Evolutionary conservation across 75 land plant species (phyloP).

Genomic region (Picea sitchensis): DNA sequence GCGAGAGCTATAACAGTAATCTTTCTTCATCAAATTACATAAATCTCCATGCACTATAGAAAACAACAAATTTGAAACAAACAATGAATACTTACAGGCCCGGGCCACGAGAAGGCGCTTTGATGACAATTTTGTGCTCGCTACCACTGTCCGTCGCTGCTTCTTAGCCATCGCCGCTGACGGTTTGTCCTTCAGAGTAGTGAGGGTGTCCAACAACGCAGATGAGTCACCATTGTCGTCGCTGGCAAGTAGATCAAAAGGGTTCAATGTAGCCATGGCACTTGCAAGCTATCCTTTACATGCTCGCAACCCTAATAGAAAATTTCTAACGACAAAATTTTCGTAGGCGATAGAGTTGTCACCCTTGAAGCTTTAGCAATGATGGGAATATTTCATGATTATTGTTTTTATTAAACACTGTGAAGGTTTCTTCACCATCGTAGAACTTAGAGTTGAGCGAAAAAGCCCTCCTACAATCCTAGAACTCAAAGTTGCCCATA

Average conservation of each 20-base stretch:
- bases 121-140: slow-evolving; percentile 24
- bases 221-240: slow-evolving; percentile 55
- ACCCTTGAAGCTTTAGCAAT: too few species aligned
- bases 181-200: slow-evolving; percentile 1
- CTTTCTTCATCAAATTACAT: not conserved
- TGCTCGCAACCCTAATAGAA: too few species aligned
- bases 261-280: slow-evolving; percentile 53
- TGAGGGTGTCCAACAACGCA: slow-evolving; percentile 26
- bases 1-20: not conserved
- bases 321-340: not conserved
- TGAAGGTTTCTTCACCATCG: too few species aligned
- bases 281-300: not conserved
- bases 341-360: not conserved
- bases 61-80: too few species aligned
- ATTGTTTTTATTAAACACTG: too few species aligned
- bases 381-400: too few species aligned
- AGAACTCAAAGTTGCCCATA: too few species aligned
- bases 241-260: slow-evolving; percentile 57
- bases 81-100: too few species aligned
- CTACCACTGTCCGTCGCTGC: slow-evolving; percentile 8
- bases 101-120: slow-evolving; percentile 64
- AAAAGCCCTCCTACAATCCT: too few species aligned
- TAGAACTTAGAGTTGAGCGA: too few species aligned
- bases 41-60: too few species aligned
- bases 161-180: slow-evolving; percentile 3